Percentiles rank a stretch among this genome's conserved stretches.
Evolutionary conservation across 768 basidiomycete species (phyloP).

Genomic region (Megacollybia marginata): DNA sequence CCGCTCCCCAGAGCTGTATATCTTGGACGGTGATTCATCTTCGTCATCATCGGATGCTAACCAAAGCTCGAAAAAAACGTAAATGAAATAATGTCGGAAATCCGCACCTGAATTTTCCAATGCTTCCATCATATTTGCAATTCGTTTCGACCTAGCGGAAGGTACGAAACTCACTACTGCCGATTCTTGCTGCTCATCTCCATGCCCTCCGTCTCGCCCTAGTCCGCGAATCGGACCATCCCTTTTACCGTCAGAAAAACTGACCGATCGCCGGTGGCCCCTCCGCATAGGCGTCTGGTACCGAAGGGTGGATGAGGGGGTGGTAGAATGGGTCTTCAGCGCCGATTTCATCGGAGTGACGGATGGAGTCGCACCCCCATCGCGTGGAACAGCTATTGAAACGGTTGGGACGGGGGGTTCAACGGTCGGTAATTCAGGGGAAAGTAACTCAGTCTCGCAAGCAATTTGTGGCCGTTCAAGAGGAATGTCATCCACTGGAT

Average conservation of each 20-base stretch:
- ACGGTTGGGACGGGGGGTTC: conserved; percentile 1
- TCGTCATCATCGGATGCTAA: conserved; percentile 30
- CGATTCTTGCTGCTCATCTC: conserved; percentile 16
- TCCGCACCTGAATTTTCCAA: conserved; percentile 62
- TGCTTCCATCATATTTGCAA: conserved; percentile 71
- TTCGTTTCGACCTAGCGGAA: conserved; percentile 71
- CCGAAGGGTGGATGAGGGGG: conserved; percentile 52
- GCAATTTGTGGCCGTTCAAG: conserved; percentile 25
- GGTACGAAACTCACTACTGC: conserved; percentile 31
- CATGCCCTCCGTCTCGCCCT: conserved; percentile 30
- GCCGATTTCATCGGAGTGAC: conserved; percentile 27
- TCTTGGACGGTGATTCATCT: conserved; percentile 50
- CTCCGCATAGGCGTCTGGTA: conserved; percentile 49
- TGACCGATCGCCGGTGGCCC: conserved; percentile 76
- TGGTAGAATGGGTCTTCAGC: conserved; percentile 35
- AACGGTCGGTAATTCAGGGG: background rate
- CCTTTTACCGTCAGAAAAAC: conserved; percentile 91
- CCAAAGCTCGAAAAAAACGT: conserved; percentile 4
- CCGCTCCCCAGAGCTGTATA: conserved; percentile 34
- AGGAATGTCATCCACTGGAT: conserved; percentile 23
- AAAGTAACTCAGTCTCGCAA: conserved; percentile 21
- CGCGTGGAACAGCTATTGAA: background rate
- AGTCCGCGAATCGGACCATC: conserved; percentile 82
- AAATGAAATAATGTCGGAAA: conserved; percentile 3
- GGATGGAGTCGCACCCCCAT: background rate